These are phyloP conservation scores for Agaricus subrufescens DNA, from an alignment of 768 basidiomycete species.

Conservation along the genomic window DNA sequence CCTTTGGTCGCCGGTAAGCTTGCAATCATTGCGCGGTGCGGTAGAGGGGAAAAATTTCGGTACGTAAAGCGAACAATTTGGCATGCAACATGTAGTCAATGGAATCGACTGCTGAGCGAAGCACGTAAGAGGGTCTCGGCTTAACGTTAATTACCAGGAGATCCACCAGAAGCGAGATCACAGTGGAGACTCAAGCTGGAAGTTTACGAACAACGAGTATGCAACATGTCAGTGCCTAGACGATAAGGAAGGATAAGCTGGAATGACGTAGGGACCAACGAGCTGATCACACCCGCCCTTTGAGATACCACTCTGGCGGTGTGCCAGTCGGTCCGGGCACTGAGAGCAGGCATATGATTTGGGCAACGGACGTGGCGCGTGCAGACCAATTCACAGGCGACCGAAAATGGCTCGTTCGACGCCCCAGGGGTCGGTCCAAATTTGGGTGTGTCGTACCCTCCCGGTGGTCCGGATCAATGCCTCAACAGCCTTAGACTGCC, in stretches of 20 bases:
- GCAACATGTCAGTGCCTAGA: slow-evolving; percentile 1
- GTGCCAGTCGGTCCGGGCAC: too few species aligned
- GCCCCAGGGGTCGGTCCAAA: slow-evolving; percentile 82
- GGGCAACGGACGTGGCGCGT: too few species aligned
- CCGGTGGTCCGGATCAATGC: slow-evolving; percentile 49
- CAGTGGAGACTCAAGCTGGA: neutral
- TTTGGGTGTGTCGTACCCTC: slow-evolving; percentile 43
- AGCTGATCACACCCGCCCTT: neutral
- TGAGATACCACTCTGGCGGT: neutral
- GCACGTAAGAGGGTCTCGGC: slow-evolving; percentile 10
- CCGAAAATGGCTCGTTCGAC: slow-evolving; percentile 69
- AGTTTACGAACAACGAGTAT: slow-evolving; percentile 7
- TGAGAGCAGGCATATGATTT: too few species aligned
- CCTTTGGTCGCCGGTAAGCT: neutral
- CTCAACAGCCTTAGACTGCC: slow-evolving; percentile 63
- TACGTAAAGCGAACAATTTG: slow-evolving; percentile 7
- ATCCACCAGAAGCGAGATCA: neutral
- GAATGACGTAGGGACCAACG: too few species aligned
- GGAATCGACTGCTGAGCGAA: slow-evolving; percentile 2
- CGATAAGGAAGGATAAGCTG: neutral
- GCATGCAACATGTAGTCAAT: slow-evolving; percentile 1
- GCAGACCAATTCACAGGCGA: slow-evolving; percentile 27
- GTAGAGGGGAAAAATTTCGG: neutral
- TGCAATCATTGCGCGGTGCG: slow-evolving; percentile 2
- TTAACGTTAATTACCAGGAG: slow-evolving; percentile 2